Percentiles rank a stretch among this genome's conserved stretches.
These are phyloP conservation scores for Xylaria bambusicola DNA, from an alignment of 495 filamentous ascomycete genomes.

Conservation along the genomic window DNA sequence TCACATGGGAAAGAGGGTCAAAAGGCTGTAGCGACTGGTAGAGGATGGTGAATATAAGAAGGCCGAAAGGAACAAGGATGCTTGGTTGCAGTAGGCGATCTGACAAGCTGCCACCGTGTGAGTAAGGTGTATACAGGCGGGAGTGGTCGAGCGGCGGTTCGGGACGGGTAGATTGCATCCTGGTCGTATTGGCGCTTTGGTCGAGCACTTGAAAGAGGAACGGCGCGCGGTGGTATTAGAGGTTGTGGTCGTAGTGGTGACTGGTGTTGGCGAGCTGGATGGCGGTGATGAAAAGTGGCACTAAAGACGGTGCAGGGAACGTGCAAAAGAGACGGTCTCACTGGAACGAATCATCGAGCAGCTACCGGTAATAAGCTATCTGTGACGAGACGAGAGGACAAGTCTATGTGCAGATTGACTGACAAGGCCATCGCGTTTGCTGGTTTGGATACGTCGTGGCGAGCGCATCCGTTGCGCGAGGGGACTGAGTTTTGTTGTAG, in stretches of 20 bases:
- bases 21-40: conserved; percentile 44
- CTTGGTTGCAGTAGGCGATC: conserved; percentile 37
- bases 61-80: conserved; percentile 38
- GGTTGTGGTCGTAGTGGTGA: not conserved
- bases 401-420: not conserved
- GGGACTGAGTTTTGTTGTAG: too few relatives aligned
- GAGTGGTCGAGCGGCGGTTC: conserved; percentile 26
- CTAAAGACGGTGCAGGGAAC: too few relatives aligned
- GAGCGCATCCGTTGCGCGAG: conserved; percentile 11
- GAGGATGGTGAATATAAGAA: conserved; percentile 44
- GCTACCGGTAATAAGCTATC: not conserved
- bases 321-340: too few relatives aligned
- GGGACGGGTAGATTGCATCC: conserved; percentile 32
- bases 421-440: conserved; percentile 13
- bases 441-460: not conserved
- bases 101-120: conserved; percentile 20
- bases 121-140: conserved; percentile 23
- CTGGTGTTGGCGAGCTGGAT: not conserved
- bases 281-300: conserved; percentile 4
- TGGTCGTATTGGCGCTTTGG: conserved; percentile 9
- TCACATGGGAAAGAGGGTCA: conserved; percentile 30
- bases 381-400: not conserved
- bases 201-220: not conserved
- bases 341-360: too few relatives aligned
- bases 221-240: not conserved